Percentiles rank a stretch among this genome's conserved stretches.
phyloP scores from a whole-genome alignment of 148 eudicot genomes.

The Chenopodium quinoa region DNA sequence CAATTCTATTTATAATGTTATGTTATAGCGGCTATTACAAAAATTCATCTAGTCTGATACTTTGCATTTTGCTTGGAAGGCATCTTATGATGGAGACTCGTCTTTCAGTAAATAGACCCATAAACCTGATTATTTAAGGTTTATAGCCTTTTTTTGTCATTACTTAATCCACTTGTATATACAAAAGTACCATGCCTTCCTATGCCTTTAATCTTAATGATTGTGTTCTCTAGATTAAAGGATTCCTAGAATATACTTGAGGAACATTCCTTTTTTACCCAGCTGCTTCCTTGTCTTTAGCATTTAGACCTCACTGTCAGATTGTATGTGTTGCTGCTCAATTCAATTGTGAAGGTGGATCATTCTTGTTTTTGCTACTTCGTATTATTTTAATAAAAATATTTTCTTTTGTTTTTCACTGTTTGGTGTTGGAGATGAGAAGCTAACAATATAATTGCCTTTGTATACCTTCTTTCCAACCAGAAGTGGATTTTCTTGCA shows the following conservation, averaged over 20 bases:
- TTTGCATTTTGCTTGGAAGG: constrained; percentile 15
- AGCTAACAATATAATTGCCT: neutral
- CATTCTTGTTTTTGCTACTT: neutral
- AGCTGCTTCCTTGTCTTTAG: neutral
- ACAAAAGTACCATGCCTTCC: constrained; percentile 12
- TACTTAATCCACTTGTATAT: constrained; percentile 21
- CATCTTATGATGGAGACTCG: constrained; percentile 21
- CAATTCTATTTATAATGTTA: neutral
- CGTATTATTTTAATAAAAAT: neutral
- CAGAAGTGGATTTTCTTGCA: constrained; percentile 14
- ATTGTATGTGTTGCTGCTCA: constrained; percentile 6
- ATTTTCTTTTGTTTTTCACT: neutral
- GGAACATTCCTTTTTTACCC: constrained; percentile 25
- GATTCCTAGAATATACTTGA: neutral
- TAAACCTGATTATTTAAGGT: constrained; percentile 3
- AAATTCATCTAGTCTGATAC: neutral
- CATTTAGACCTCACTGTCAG: neutral
- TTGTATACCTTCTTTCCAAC: neutral
- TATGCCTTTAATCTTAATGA: constrained; percentile 19
- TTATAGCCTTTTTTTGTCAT: constrained; percentile 16
- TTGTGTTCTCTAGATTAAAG: neutral
- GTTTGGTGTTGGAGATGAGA: constrained; percentile 5
- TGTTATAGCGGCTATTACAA: constrained; percentile 4
- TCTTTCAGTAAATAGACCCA: constrained; percentile 11
- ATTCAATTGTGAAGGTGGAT: neutral